Evolutionary conservation across 2,329 filamentous ascomycete species (phyloP), one percentile per base, ranked within the genome.

Genomic region (Teratosphaeria viscida): DNA sequence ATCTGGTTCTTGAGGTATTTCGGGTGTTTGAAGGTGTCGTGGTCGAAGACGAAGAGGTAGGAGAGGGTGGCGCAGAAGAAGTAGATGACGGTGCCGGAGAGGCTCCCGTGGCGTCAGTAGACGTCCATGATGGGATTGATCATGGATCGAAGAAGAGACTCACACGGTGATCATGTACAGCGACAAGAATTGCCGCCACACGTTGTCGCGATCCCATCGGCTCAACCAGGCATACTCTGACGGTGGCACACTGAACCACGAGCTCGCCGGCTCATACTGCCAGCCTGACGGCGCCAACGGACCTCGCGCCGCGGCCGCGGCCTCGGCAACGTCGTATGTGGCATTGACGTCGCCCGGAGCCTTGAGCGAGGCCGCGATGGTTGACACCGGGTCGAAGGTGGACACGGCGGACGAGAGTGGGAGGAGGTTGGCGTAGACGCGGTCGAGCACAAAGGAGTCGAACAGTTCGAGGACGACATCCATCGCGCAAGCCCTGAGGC

Each of bases 1-100:
- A 96, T 87, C 75, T 96, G 92, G 76, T 96, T 92, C 78, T 94
- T 95, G 71, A 96, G 86, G 75, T 92, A 97, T 72, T 94, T 94
- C 55, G 92, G 92, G 74, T 97, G 92, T 57, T 90, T 80, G 76
- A 92, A 85, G 53, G 89, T 94, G 52, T 85, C 82, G 76, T 96
- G 94, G 76, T 96, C 92, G 78, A 96, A 96, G 71, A 96, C 81
- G 77, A 96, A 87, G 70, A 87, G 69, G 76, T 95, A 97, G 16
- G 91, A 96, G 19, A 95, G 79, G 5, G 86, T 81, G 3, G 92
- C 89, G 71, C 90, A 90, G 64, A 89, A 68, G 74, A 92, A 96
- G 81, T 96, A 97, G 59, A 94, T 79, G 54, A 91, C 65, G 37
- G 92, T 75, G 59, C 92, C 92, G 69, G 95, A 95, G 67, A 96